Evolutionary conservation across 2,329 filamentous ascomycete genomes (phyloP).

Genomic region (Colletotrichum sp.): DNA sequence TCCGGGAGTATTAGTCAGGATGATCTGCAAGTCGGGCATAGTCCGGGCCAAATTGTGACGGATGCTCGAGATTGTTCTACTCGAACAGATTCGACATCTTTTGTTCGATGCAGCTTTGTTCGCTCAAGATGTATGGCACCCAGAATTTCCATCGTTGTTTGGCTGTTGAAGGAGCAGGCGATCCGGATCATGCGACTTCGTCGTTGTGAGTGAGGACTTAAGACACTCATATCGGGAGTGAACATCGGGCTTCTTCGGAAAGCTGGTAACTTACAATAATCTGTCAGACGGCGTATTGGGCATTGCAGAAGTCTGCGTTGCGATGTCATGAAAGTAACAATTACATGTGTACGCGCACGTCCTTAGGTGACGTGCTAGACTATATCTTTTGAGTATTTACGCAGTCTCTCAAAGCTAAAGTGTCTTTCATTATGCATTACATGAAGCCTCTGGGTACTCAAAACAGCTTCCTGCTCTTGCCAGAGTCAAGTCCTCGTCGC

Average conservation of each 20-base stretch:
- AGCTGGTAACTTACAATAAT: neutral
- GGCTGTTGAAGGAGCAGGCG: neutral
- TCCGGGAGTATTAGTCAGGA: neutral
- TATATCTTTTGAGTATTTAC: neutral
- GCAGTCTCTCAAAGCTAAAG: neutral
- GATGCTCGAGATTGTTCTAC: neutral
- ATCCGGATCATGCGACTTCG: neutral
- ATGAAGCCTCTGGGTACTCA: neutral
- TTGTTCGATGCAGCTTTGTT: neutral
- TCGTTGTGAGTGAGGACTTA: neutral
- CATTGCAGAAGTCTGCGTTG: fast-evolving
- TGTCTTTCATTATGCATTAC: neutral
- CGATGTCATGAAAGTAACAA: neutral
- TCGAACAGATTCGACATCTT: neutral
- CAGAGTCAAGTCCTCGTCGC: neutral
- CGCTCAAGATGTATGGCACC: neutral
- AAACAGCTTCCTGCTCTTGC: constrained; percentile 7
- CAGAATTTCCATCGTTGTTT: neutral
- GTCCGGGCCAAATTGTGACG: neutral
- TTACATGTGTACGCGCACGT: neutral
- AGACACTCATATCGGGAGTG: neutral
- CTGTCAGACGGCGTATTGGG: fast-evolving
- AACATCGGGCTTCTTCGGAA: fast-evolving
- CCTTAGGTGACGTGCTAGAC: neutral
- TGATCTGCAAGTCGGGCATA: neutral